Conservation (phyloP, 2,329 filamentous ascomycete species). For the Alternaria postmessia region DNA sequence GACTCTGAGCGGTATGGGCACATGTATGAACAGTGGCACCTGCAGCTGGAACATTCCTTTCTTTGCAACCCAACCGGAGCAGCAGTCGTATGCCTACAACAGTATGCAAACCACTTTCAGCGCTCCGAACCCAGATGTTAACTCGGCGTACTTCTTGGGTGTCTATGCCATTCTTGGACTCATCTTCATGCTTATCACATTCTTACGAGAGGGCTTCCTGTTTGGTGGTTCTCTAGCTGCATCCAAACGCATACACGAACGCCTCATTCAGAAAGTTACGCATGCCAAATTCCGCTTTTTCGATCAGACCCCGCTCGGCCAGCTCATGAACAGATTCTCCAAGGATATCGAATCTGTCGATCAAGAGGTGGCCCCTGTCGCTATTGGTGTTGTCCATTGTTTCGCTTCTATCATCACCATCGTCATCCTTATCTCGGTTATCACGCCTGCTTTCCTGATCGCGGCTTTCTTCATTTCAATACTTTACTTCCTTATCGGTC, state of each 20-base stretch:
- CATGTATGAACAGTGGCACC: slow-evolving; percentile 59
- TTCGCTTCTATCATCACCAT: slow-evolving; percentile 80
- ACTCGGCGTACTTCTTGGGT: slow-evolving; percentile 82
- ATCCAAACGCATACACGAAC: slow-evolving; percentile 82
- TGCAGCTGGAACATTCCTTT: slow-evolving; percentile 58
- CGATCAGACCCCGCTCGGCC: slow-evolving; percentile 91
- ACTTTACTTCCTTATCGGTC: slow-evolving; percentile 82
- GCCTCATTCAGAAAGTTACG: slow-evolving; percentile 79
- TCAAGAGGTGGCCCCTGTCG: slow-evolving; percentile 92
- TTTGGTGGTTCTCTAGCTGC: slow-evolving; percentile 92
- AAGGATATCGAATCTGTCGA: slow-evolving; percentile 96
- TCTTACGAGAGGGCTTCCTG: slow-evolving; percentile 84
- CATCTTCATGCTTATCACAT: slow-evolving; percentile 79
- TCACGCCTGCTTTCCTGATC: slow-evolving; percentile 90
- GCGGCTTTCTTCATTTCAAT: slow-evolving; percentile 84
- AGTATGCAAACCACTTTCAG: slow-evolving; percentile 54
- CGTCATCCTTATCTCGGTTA: slow-evolving; percentile 82
- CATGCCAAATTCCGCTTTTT: slow-evolving; percentile 98
- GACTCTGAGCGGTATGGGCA: slow-evolving; percentile 54
- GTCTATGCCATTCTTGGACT: slow-evolving; percentile 84
- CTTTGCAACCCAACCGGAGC: slow-evolving; percentile 26
- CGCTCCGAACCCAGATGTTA: slow-evolving; percentile 64
- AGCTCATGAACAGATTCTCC: slow-evolving; percentile 98
- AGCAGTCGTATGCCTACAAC: slow-evolving; percentile 45
- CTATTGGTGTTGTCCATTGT: slow-evolving; percentile 77